Evolutionary conservation across 2,329 filamentous ascomycete species (phyloP), one percentile per base, ranked within the genome.

Genomic region (Rhinocladiella similis): DNA sequence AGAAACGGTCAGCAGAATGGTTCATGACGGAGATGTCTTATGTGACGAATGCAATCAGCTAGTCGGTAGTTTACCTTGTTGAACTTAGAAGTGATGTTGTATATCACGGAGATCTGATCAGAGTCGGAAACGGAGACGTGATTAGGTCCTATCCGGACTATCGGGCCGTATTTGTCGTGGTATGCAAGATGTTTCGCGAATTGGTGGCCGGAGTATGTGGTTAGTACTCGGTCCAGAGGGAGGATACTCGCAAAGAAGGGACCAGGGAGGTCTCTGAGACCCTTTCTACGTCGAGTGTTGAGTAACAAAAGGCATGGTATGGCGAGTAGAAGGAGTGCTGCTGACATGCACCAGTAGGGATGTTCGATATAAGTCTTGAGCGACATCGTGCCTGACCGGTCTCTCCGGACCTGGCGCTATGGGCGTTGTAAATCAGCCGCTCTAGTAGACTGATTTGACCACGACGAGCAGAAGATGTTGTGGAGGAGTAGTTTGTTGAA

Each of bases 91-190:
- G 57, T 58, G 29, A 65, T 63, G 18, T 47, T 56, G 29, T 65
- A 65, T 27, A 65, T 59, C 29, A 57, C 53, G 9, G 58, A 54
- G 16, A 64, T 63, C 35, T 59, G 54, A 18, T 56, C 49, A 9
- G 59, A 49, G 18, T 59, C 56, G 1, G 52, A 45, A 16, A 71
- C 50, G 3, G 65, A 68, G 7, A 71, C 67, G 52, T 66, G 66
- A 41, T 68, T 69, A 3, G 69, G 69, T 2, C 70, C 68, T 9
- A 69, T 54, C 1, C 67, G 62, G 3, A 71, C 68, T 0, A 71
- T 22, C 1, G 55, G 54, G 3, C 69, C 69, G 53, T 71, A 69
- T 41, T 63, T 47, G 1, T 60, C 55, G 46, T 71, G 69, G 10
- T 68, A 52, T 2, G 29, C 39, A 10, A 61, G 56, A 36, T 67